Percentiles rank a stretch among this genome's conserved stretches.
Evolutionary conservation across 306 rosid genomes (phyloP).

Genomic region (Corylus heterophylla): DNA sequence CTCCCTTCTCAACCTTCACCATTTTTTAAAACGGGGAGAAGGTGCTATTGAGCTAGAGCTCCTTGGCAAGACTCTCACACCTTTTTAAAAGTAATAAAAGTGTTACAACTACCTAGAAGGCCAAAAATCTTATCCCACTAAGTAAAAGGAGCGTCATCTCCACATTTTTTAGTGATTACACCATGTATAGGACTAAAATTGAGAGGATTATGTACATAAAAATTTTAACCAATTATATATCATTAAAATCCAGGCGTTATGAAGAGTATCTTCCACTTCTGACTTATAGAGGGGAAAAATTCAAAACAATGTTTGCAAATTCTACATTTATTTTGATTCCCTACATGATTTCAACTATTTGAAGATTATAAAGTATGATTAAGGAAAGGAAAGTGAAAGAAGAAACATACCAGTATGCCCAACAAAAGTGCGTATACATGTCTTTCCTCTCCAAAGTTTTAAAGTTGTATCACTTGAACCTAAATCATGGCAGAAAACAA

Average conservation of each 20-base stretch:
- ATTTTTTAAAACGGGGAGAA: neutral
- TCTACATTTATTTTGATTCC: neutral
- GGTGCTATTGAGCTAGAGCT: neutral
- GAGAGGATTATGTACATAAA: neutral
- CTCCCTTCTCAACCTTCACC: neutral
- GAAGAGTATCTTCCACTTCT: neutral
- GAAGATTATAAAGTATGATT: neutral
- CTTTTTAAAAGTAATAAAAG: neutral
- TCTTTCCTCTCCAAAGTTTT: constrained; percentile 87
- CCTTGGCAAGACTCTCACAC: neutral
- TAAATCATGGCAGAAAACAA: constrained; percentile 30
- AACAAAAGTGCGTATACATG: constrained; percentile 65
- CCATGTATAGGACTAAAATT: neutral
- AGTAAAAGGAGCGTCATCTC: neutral
- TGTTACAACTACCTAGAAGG: neutral
- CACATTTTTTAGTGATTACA: neutral
- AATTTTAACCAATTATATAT: neutral
- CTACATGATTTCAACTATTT: neutral
- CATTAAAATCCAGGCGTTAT: neutral
- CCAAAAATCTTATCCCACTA: neutral
- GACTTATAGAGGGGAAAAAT: neutral
- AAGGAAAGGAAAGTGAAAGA: constrained; percentile 4
- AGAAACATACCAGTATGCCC: constrained; percentile 79
- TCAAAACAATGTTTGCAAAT: neutral
- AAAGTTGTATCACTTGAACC: constrained; percentile 90